Conservation (phyloP, 306 rosid species). For the Rubus idaeus region DNA sequence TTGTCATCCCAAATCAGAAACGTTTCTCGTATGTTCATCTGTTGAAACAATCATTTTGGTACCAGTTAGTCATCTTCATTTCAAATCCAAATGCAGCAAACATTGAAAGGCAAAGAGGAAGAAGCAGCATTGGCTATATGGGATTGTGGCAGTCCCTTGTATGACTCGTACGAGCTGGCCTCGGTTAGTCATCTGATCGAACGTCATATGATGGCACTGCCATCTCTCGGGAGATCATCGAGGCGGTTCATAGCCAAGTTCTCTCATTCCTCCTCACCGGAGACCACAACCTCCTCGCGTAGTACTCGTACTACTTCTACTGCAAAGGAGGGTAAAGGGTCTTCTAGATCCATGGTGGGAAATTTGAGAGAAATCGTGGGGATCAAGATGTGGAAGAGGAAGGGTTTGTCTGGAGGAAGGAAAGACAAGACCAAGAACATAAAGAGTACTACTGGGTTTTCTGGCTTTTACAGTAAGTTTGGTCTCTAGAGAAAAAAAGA, state of each 20-base stretch:
- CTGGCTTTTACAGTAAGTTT: conserved; percentile 30
- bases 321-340: conserved; percentile 18
- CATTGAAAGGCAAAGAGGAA: conserved; percentile 28
- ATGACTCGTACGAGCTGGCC: conserved; percentile 72
- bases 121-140: conserved; percentile 42
- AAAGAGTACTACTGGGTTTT: conserved; percentile 21
- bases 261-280: conserved; percentile 13
- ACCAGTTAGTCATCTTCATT: neutral
- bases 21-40: neutral
- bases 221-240: conserved; percentile 53
- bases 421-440: conserved; percentile 33
- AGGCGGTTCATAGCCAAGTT: conserved; percentile 32
- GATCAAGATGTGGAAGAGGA: conserved; percentile 40
- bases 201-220: conserved; percentile 58
- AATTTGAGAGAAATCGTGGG: conserved; percentile 32
- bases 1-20: neutral
- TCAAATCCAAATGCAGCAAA: conserved; percentile 30
- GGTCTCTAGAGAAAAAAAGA: conserved; percentile 40
- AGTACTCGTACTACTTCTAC: neutral
- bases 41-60: neutral
- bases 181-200: conserved; percentile 60
- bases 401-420: conserved; percentile 17
- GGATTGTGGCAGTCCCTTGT: conserved; percentile 91
- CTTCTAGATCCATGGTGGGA: conserved; percentile 22
- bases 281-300: neutral